Percentiles rank a stretch among this genome's conserved stretches.
These are phyloP conservation scores for Mucor piriformis DNA, from an alignment of 371 early-diverging fungal species.

Conservation along the genomic window DNA sequence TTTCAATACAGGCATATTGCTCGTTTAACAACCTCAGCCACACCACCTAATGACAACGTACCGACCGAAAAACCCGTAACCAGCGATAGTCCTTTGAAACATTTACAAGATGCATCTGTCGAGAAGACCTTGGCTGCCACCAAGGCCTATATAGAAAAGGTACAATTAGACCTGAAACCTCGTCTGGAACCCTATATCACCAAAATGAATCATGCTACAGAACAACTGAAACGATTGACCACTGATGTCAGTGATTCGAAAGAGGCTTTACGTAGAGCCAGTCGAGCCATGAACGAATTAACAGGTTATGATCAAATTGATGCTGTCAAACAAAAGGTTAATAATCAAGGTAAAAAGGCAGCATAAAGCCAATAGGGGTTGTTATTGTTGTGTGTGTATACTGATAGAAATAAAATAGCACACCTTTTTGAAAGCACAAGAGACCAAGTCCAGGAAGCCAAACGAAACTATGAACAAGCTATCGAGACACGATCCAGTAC, in stretches of 20 bases:
- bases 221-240: constrained; percentile 34
- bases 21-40: background rate
- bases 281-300: constrained; percentile 69
- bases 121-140: constrained; percentile 4
- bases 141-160: constrained; percentile 27
- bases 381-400: no score
- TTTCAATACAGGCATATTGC: background rate
- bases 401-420: constrained; percentile 25
- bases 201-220: constrained; percentile 31
- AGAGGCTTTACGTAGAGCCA: constrained; percentile 49
- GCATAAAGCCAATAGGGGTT: no score
- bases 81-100: no score
- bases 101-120: background rate
- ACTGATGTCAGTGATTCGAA: constrained; percentile 51
- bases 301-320: constrained; percentile 87
- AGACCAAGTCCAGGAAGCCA: constrained; percentile 62
- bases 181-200: constrained; percentile 33
- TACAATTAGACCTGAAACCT: constrained; percentile 34
- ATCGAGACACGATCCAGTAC: constrained; percentile 71
- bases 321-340: constrained; percentile 71
- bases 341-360: constrained; percentile 56
- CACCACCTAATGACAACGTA: background rate
- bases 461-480: constrained; percentile 69
- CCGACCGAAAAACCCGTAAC: background rate
- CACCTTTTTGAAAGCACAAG: constrained; percentile 61